Percentiles rank a stretch among this genome's conserved stretches.
These are phyloP conservation scores for Amylostereum areolatum DNA, from an alignment of 1,284 basidiomycete genomes.

Conservation along the genomic window DNA sequence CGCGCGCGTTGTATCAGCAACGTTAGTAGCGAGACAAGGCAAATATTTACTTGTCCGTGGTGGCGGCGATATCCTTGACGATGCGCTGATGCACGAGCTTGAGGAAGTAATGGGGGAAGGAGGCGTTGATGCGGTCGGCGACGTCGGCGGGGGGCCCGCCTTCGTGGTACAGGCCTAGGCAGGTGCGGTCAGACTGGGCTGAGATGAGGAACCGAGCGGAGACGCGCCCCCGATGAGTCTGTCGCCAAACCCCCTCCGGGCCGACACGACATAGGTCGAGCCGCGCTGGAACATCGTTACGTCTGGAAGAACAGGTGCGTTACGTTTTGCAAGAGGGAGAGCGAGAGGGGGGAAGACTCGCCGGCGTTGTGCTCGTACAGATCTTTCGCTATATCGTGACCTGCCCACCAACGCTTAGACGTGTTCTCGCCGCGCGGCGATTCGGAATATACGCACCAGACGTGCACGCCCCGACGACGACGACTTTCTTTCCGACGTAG, in stretches of 20 bases:
- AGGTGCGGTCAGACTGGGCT: constrained; percentile 34
- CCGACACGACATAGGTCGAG: background rate
- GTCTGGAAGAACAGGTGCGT: no score
- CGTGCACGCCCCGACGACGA: constrained; percentile 46
- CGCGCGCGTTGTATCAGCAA: no score
- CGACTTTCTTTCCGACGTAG: constrained; percentile 40
- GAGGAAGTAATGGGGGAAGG: constrained; percentile 40
- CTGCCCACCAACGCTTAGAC: constrained; percentile 9
- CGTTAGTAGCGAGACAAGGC: background rate
- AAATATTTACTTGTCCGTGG: constrained; percentile 27
- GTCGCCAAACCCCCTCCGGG: constrained; percentile 27
- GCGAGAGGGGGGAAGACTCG: background rate
- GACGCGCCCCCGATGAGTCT: background rate
- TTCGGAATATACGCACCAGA: constrained; percentile 27
- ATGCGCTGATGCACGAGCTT: constrained; percentile 41
- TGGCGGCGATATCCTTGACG: constrained; percentile 41
- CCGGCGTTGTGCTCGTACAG: constrained; percentile 33
- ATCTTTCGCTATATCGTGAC: constrained; percentile 38
- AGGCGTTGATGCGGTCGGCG: constrained; percentile 46
- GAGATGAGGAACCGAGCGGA: constrained; percentile 13
- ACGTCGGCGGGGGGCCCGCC: constrained; percentile 37
- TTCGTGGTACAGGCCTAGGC: constrained; percentile 45
- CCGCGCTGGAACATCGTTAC: constrained; percentile 1
- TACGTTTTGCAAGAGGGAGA: constrained; percentile 17
- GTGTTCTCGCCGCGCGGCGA: background rate